Evolutionary conservation across 495 filamentous ascomycete species (phyloP), one percentile per base, ranked within the genome.

Genomic region (Jackrogersella minutella): DNA sequence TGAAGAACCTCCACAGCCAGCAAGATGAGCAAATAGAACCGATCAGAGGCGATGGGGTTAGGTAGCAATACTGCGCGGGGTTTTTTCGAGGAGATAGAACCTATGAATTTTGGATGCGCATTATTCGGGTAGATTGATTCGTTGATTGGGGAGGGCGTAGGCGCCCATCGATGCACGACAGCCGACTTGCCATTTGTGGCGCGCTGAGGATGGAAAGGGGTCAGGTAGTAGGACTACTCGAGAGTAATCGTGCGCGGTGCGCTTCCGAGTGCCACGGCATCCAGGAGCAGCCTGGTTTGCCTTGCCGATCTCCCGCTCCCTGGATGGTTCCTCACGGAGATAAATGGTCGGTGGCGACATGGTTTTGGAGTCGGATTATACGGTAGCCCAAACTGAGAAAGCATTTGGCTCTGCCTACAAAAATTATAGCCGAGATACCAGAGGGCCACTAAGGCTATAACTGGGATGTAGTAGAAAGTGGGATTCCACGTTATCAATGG

Each of bases 1-100:
- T 64, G 94, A 98, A 76, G 79, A 81, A 24, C 74, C 76, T 37
- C 76, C 78, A 5, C 73, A 73, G 30, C 70, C 70, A 56, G 50
- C 71, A 22, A 70, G 73, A 67, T 75, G 71, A 75, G 52, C 58
- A 30, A 61, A 59, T 64, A 60, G 66, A 54, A 50, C 50, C 13
- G 46, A 59, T 22, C 19, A 52, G 26, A 43, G 62, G 21, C 39
- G 56, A 65, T 21, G 56, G 51, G 60, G 57, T 64, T 68, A 56
- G 69, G 66, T 62, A 70, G 55, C 66, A 69, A 69, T 65, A 69
- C 66, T 53, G 66, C 66, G 66, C 66, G 66, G 66, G 66, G 61
- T 65, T 52, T 65, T 52, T 52, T 65, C 39, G 36, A 57, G 17
- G 36, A 40, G 26, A 56, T 37, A 49, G 46, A 62, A 34, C 52